phyloP scores from a whole-genome alignment of 2,329 filamentous ascomycete genomes.

The Cladosporium sp. region DNA sequence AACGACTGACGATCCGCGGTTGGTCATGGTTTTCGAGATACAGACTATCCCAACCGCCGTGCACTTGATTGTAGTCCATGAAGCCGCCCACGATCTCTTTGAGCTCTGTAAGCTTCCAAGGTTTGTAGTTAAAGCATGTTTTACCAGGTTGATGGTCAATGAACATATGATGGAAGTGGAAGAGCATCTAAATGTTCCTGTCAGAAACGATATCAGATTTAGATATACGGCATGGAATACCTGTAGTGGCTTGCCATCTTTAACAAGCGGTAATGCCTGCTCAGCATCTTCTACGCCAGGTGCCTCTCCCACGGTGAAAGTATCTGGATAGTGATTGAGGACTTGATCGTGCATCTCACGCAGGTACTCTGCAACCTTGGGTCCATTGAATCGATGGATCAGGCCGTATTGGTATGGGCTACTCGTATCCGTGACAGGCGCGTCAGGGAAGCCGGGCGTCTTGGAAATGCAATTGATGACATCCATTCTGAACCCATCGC shows the following conservation, averaged over 20 bases:
- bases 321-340: slow-evolving; percentile 52
- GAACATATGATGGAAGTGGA: slow-evolving; percentile 44
- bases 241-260: slow-evolving; percentile 35
- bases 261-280: slow-evolving; percentile 40
- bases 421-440: slow-evolving; percentile 36
- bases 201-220: not conserved
- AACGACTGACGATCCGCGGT: slow-evolving; percentile 44
- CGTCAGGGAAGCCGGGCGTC: slow-evolving; percentile 39
- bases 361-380: slow-evolving; percentile 55
- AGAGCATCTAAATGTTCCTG: slow-evolving; percentile 38
- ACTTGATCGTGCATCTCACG: slow-evolving; percentile 50
- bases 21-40: slow-evolving; percentile 52
- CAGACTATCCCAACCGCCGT: slow-evolving; percentile 48
- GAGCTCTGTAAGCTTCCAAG: slow-evolving; percentile 35
- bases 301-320: slow-evolving; percentile 60
- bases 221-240: not conserved
- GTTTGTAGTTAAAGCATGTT: slow-evolving; percentile 33
- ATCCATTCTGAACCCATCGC: slow-evolving; percentile 45
- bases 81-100: slow-evolving; percentile 31
- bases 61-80: slow-evolving; percentile 46
- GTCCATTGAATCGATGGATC: slow-evolving; percentile 54
- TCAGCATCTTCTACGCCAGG: slow-evolving; percentile 46
- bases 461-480: slow-evolving; percentile 49
- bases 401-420: slow-evolving; percentile 45
- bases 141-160: slow-evolving; percentile 32